Percentiles rank a stretch among this genome's conserved stretches.
phyloP scores from a whole-genome alignment of 345 rosid genomes.

The Boechera stricta region DNA sequence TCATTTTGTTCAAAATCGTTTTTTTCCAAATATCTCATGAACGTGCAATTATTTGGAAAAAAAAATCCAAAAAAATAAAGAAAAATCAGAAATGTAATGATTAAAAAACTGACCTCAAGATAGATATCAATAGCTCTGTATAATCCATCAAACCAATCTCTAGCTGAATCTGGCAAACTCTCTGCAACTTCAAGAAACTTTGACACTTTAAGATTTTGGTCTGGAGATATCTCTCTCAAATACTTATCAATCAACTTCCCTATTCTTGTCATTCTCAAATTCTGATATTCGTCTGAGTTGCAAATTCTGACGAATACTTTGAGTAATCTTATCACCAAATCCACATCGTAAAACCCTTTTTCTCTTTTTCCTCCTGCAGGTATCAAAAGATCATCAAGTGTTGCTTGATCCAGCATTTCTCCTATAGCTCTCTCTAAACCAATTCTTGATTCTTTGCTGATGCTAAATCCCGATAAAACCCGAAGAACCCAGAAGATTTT shows the following conservation, averaged over 20 bases:
- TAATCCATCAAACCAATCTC: conserved; percentile 80
- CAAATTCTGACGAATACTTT: conserved; percentile 52
- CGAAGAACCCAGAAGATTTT: conserved; percentile 65
- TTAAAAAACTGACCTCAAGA: conserved; percentile 59
- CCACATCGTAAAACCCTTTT: conserved; percentile 62
- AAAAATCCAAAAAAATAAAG: not conserved
- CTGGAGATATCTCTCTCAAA: conserved; percentile 76
- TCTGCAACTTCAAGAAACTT: conserved; percentile 73
- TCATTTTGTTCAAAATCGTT: not conserved
- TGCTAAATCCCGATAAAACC: conserved; percentile 55
- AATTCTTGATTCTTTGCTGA: conserved; percentile 58
- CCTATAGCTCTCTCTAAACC: conserved; percentile 74
- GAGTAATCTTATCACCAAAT: conserved; percentile 62
- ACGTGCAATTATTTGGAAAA: conserved; percentile 19
- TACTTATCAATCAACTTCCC: conserved; percentile 67
- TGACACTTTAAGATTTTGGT: conserved; percentile 64
- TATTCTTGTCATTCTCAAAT: conserved; percentile 49
- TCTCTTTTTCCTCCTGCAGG: conserved; percentile 53
- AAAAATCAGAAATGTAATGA: not conserved
- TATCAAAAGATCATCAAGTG: conserved; percentile 72
- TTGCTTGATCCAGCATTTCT: conserved; percentile 70
- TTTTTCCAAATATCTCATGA: not conserved
- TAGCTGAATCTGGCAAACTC: conserved; percentile 74
- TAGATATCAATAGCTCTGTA: conserved; percentile 80
- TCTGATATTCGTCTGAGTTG: conserved; percentile 39